phyloP scores from a whole-genome alignment of 2,329 filamentous ascomycete species.

The Capronia americana region DNA sequence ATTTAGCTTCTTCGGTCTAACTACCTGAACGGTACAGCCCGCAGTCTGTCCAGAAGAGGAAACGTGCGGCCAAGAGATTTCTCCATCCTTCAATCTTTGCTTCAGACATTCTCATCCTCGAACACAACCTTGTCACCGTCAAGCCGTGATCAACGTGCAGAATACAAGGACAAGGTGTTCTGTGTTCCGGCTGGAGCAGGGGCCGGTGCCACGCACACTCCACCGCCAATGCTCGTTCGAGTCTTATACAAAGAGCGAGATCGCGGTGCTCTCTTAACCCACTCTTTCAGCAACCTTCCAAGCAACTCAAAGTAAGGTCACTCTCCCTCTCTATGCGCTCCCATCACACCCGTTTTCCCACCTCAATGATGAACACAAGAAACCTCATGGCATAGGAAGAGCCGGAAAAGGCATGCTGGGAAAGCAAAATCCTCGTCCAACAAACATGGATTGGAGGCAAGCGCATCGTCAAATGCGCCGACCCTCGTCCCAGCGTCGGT shows the following conservation, averaged over 20 bases:
- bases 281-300: background rate
- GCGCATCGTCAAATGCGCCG: slow-evolving; percentile 40
- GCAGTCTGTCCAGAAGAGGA: background rate
- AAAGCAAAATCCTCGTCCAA: background rate
- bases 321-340: background rate
- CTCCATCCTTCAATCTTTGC: background rate
- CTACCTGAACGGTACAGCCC: background rate
- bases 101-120: background rate
- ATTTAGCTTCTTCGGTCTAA: background rate
- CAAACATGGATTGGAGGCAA: slow-evolving; percentile 3
- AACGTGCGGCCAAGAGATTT: background rate
- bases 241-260: background rate
- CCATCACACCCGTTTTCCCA: background rate
- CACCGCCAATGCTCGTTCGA: background rate
- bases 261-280: background rate
- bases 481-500: slow-evolving; percentile 35
- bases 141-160: background rate
- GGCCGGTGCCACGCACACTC: background rate
- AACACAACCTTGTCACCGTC: background rate
- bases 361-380: slow-evolving; percentile 39
- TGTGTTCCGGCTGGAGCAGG: background rate
- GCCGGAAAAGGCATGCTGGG: slow-evolving; percentile 41
- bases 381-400: slow-evolving; percentile 43
- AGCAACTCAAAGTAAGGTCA: background rate
- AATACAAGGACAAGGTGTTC: background rate